Base-by-base conservation (phyloP, 768 basidiomycete species). In the Xerocomellus chrysenteron region DNA sequence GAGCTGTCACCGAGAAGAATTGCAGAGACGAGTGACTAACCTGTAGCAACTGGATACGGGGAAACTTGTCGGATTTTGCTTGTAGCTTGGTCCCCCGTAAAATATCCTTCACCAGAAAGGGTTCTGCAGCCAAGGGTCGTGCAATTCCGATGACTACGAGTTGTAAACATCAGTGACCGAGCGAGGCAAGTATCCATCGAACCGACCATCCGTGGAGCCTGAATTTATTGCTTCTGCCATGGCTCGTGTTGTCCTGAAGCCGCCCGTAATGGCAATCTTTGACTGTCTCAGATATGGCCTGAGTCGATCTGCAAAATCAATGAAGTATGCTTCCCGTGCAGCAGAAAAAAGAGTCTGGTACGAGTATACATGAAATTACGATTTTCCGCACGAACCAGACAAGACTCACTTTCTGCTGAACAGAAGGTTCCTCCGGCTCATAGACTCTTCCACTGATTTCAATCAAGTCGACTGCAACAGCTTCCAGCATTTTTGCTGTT, bases 401-500 rank as follows among this genome's bases (percentile, higher is more conserved):
- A 2, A 35, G n/a, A 21, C 56, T 28, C 37, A 66, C 71, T 41
- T 36, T 55, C 3, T 50, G 58, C 41, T 50, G 52, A 35, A 19
- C 33, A 10, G n/a, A 1, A 51, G 43, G 35, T 7, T 39, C 21
- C 7, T n/a, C 61, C 33, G 55, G 60, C 45, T 76, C 73, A 52
- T 76, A 77, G 0, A 68, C 71, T 19, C 75, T 72, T n/a, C 76
- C 76, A 5, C 68, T 74, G 46, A 78, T 65, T 57, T 78, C 77
- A 26, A 78, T 74, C 52, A 79, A 58, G 56, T 79, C 76, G 11
- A 78, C 64, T 5, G 68, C 66, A 0, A 58, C 62, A 4, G 47
- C 58, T 56, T 79, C 78, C 44, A 78, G 66, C 46, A 68, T 53
- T 35, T 63, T 50, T 40, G 70, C 71, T 1, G 72, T 67, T 17